Conservation (phyloP, 345 rosid species). For the Cardamine chenopodiifolia region DNA sequence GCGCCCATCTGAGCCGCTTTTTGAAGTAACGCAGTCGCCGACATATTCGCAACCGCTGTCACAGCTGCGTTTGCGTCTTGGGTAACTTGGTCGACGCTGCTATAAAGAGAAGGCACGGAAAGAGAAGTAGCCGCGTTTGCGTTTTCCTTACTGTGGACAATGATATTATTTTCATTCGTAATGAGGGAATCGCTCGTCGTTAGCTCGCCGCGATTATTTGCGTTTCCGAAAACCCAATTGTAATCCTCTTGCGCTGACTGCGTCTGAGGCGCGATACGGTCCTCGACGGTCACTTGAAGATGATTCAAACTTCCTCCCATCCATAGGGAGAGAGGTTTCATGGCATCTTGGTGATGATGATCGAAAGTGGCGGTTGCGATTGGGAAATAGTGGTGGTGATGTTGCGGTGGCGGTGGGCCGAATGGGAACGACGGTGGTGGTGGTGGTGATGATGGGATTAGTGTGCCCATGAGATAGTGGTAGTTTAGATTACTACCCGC, state of each 20-base stretch:
- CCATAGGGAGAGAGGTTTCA: conserved; percentile 43
- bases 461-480: conserved; percentile 64
- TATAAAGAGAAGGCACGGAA: conserved; percentile 70
- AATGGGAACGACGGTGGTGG: conserved; percentile 54
- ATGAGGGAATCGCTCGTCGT: conserved; percentile 36
- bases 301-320: conserved; percentile 43
- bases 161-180: conserved; percentile 22
- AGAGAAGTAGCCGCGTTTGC: conserved; percentile 39
- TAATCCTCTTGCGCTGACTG: conserved; percentile 30
- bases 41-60: conserved; percentile 57
- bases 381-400: conserved; percentile 41
- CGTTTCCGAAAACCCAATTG: conserved; percentile 37
- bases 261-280: conserved; percentile 25
- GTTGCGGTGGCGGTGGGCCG: conserved; percentile 39
- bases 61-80: conserved; percentile 39
- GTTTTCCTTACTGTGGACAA: conserved; percentile 30
- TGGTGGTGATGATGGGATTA: conserved; percentile 39
- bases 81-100: conserved; percentile 50
- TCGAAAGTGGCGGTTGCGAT: conserved; percentile 36
- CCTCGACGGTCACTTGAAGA: conserved; percentile 40
- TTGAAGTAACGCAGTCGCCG: conserved; percentile 93
- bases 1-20: conserved; percentile 92
- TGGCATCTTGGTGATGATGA: conserved; percentile 45
- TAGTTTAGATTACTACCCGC: conserved; percentile 41
- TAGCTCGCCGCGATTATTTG: conserved; percentile 33